Base-by-base conservation (phyloP, 2,329 filamentous ascomycete species). In the Sphaerulina musiva region DNA sequence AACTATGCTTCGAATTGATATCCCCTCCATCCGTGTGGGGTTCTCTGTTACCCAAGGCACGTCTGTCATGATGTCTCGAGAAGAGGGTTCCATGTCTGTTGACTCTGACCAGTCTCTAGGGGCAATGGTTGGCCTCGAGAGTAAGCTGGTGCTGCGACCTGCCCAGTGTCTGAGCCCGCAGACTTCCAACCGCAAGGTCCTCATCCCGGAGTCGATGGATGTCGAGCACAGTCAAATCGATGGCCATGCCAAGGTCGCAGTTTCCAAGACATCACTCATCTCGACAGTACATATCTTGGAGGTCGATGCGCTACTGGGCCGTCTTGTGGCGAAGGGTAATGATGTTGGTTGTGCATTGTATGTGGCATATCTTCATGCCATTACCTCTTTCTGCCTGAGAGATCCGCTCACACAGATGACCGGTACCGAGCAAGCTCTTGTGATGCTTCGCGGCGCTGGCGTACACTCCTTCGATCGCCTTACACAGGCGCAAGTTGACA, bases 381-480 rank as follows among this genome's bases (percentile, higher is more conserved):
- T 76, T 4, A 87, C 84, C 0, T 83, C 83, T 0, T 80, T 77
- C 32, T 61, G 76, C 0, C 36, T 86, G 0, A 76, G 80, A 0
- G 84, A 87, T 61, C 68, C 72, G 0, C 71, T 87, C 0, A 86
- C 82, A 0, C 69, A 74, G 0, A 72, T 76, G 0, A 86, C 81
- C 0, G 84, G 84, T 0, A 77, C 75, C 0, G 83, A 87, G 61
- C 82, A 85, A 64, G 60, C 66, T 2, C 46, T 69, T 2, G 14
- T 29, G 1, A 62, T 64, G 1, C 55, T 69, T 5, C 36, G 45
- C 1, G 62, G 61, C 0, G 59, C 57, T 4, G 59, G 58, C 20
- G 51, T 60, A 0, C 47, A 56, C 8, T 65, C 66, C 0, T 68
- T 67, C 42, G 51, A 52, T 1, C 58, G 58, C 4, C 51, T 69